Base-by-base conservation (phyloP, 1,284 basidiomycete genomes). In the Vanrija sp. region DNA sequence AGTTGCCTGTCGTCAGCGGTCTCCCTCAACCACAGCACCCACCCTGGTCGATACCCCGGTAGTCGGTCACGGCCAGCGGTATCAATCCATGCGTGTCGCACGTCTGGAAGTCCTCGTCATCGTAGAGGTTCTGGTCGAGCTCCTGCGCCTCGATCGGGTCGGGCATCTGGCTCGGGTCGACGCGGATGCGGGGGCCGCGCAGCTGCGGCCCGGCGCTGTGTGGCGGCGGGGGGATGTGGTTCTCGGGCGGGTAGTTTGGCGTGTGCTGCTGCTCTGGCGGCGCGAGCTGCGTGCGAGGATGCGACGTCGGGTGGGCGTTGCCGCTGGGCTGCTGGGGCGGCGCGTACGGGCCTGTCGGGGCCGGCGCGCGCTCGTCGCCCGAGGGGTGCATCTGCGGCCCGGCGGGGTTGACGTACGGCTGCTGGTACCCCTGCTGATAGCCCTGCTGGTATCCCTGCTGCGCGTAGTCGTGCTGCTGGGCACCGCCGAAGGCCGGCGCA, bases 1-100 rank as follows among this genome's bases (percentile, higher is more conserved):
- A 85, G 72, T 87, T 87, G 47, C 85, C 84, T 84, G 63, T 2
- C 3, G 46, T 57, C 19, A 53, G 39, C 25, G 23, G 35, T 20
- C 15, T 39, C 41, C 24, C 19, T 19, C n/a, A 4, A 20, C 10
- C 31, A 9, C 42, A 19, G 22, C 46, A 49, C 80, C 57, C 55
- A 87, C 93, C 93, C 81, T 98, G 93, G 77, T 98, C 96, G 56
- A 98, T 82, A 16, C 91, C 86, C 45, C 87, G 79, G 68, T 85
- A 96, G 68, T 96, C 88, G 1, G 92, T 89, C 8, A 88, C 92
- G 19, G 87, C 87, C 16, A 93, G 79, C 0, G 96, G 96, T 0
- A 85, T 84, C 62, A 86, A 84, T 38, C 80, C 81, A 39, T 85
- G 88, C 0, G 87, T 77, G 56, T 87, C 64, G 86, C 78, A 79